Base-by-base conservation (phyloP, 2,329 filamentous ascomycete genomes). In the Diaporthe destruens region DNA sequence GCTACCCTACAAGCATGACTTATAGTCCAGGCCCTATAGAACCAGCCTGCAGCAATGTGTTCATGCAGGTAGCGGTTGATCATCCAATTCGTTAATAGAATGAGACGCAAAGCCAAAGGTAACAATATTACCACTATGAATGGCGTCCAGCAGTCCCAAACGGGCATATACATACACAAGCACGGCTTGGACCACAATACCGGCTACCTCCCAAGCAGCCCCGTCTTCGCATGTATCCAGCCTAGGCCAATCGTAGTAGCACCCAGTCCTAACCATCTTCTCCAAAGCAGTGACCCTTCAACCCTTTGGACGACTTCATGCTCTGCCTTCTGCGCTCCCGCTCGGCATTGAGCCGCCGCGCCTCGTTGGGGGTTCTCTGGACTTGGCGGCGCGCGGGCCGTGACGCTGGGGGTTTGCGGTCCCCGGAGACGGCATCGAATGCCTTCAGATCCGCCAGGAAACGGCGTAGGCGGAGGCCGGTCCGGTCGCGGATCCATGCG, bases 401-500 rank as follows among this genome's bases (percentile, higher is more conserved):
- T 11, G 66, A 39, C 2, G 36, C 44, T 2, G 55, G n/a, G 1
- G 59, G 20, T 6, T 55, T 72, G 44, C 36, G 56, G 18, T 80
- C 76, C 18, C 81, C 80, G 2, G 81, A 80, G 53, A 89, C 75
- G 16, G 81, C 81, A 71, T 89, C 87, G 56, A 90, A 84, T 0
- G 82, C 83, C 76, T 84, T 86, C 49, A 90, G 76, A 75, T 89
- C 87, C 5, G 87, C 87, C 20, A 91, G 78, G 74, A 90, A 89
- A 8, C 84, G 84, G 44, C 89, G 84, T 57, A 90, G 84, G 18
- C 86, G 81, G 32, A 88, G 77, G 0, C 89, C 89, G 0, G 87
- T 89, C 74, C 84, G 84, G 29, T 85, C 80, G 36, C 84, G 81
- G 69, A 91, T 86, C 78, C 85, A 85, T 0, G 83, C 82, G 76